These are phyloP conservation scores for Strigomonas oncopelti DNA, from an alignment of 208 protist species.

Conservation along the genomic window DNA sequence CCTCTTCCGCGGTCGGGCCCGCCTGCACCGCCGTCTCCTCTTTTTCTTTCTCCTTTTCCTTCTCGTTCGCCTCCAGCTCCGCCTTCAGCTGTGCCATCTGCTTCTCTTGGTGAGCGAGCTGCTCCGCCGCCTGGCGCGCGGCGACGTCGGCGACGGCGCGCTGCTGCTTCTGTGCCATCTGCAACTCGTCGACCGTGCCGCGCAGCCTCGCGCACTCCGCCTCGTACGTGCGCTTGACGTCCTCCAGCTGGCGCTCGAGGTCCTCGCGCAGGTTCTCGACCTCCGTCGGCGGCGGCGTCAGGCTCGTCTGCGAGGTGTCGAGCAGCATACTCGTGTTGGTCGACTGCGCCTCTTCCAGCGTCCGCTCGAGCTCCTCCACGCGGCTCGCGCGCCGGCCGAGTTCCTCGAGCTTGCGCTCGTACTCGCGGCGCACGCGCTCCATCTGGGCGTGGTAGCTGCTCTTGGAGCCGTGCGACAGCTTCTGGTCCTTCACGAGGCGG, in stretches of 20 bases:
- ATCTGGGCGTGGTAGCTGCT: neutral
- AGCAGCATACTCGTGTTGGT: conserved; percentile 5
- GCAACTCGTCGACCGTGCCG: conserved; percentile 7
- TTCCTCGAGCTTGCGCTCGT: neutral
- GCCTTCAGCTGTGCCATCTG: conserved; percentile 2
- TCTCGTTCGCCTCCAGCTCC: conserved; percentile 7
- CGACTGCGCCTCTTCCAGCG: conserved; percentile 5
- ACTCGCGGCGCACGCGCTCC: neutral
- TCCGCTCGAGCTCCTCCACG: conserved; percentile 9
- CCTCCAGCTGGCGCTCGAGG: neutral
- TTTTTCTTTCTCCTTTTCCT: conserved; percentile 1
- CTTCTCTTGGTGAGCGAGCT: neutral
- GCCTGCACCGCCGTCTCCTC: conserved; percentile 14
- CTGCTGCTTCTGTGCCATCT: neutral
- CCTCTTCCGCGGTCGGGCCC: conserved; percentile 15
- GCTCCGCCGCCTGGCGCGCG: neutral
- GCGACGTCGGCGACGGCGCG: neutral
- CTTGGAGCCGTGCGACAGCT: neutral
- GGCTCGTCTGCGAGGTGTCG: conserved; percentile 8
- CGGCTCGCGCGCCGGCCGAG: neutral
- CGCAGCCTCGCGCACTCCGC: conserved; percentile 6
- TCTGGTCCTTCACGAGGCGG: conserved; percentile 9
- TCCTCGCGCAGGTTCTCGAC: conserved; percentile 5
- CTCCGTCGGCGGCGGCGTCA: conserved; percentile 2
- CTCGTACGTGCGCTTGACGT: conserved; percentile 3